A percentile compares a stretch with the other conserved stretches of the same genome.
These are phyloP conservation scores for Lipomyces sp. DNA, from an alignment of 805 yeast species.

Conservation along the genomic window DNA sequence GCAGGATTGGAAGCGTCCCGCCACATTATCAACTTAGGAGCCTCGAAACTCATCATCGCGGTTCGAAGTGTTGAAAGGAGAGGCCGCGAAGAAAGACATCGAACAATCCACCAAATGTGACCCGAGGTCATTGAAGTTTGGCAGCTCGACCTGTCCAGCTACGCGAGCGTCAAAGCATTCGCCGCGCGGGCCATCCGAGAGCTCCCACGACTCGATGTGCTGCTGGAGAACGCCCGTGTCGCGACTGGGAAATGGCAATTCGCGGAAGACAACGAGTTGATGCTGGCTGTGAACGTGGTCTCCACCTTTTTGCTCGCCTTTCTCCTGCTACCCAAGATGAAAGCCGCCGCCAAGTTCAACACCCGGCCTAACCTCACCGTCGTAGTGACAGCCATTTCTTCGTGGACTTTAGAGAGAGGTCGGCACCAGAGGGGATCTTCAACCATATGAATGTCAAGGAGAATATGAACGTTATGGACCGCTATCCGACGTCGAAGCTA, in stretches of 20 bases:
- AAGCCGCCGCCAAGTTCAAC: constrained; percentile 13
- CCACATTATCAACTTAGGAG: constrained; percentile 15
- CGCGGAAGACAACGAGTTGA: constrained; percentile 14
- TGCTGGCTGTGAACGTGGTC: constrained; percentile 12
- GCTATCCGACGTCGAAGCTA: too few relatives aligned
- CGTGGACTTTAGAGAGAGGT: too few relatives aligned
- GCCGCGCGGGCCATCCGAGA: constrained; percentile 11
- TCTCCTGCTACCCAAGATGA: constrained; percentile 19
- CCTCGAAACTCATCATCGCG: constrained; percentile 21
- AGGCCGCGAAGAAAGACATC: constrained; percentile 13
- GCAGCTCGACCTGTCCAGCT: constrained; percentile 8
- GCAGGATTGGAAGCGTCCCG: constrained; percentile 20
- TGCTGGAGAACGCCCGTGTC: constrained; percentile 18
- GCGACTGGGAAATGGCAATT: neutral
- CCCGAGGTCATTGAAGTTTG: constrained; percentile 16
- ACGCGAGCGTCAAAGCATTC: constrained; percentile 8
- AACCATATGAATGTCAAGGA: too few relatives aligned
- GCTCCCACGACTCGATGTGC: constrained; percentile 17
- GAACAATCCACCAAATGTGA: constrained; percentile 9
- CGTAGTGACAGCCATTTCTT: too few relatives aligned
- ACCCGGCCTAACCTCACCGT: too few relatives aligned
- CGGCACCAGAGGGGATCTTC: too few relatives aligned
- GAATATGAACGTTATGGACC: too few relatives aligned
- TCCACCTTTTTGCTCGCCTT: constrained; percentile 14
- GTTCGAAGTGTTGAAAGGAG: constrained; percentile 14